phyloP scores from a whole-genome alignment of 306 rosid species.

The Quercus mongolica region DNA sequence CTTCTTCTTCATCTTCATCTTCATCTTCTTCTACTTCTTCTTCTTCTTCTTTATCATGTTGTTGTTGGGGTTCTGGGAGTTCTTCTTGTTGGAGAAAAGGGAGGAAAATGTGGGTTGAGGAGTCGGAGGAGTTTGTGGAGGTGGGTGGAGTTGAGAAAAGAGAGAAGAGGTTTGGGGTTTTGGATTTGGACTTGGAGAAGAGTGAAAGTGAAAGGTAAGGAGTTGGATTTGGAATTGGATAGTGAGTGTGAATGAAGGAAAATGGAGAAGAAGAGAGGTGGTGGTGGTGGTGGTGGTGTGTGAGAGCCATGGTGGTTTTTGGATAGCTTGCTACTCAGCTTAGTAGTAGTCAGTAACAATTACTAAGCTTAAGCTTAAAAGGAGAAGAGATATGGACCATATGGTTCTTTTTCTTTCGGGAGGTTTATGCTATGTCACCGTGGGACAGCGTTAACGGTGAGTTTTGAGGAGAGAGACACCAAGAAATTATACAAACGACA shows the following conservation, averaged over 20 bases:
- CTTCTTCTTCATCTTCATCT: conserved; percentile 5
- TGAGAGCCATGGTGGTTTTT: conserved; percentile 33
- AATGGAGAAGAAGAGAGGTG: conserved; percentile 14
- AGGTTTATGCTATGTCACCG: neutral
- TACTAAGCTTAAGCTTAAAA: too few species aligned
- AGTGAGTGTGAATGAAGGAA: conserved; percentile 13
- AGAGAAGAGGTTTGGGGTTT: conserved; percentile 33
- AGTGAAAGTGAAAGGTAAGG: neutral
- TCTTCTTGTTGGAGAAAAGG: conserved; percentile 35
- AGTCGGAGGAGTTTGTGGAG: conserved; percentile 7
- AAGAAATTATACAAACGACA: neutral
- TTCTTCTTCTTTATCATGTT: neutral
- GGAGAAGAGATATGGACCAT: neutral
- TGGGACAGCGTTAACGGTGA: neutral
- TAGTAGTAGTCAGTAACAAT: too few species aligned
- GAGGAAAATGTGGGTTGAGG: conserved; percentile 49
- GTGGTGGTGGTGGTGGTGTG: conserved; percentile 17
- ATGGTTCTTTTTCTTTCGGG: neutral
- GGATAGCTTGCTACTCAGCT: conserved; percentile 15
- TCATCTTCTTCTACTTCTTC: conserved; percentile 17
- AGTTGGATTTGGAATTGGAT: too few species aligned
- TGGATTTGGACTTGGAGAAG: neutral
- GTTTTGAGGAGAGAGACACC: neutral
- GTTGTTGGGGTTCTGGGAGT: neutral
- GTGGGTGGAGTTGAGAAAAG: conserved; percentile 27